Evolutionary conservation across 2,329 filamentous ascomycete genomes (phyloP).

Genomic region (Ophiostoma populinum): DNA sequence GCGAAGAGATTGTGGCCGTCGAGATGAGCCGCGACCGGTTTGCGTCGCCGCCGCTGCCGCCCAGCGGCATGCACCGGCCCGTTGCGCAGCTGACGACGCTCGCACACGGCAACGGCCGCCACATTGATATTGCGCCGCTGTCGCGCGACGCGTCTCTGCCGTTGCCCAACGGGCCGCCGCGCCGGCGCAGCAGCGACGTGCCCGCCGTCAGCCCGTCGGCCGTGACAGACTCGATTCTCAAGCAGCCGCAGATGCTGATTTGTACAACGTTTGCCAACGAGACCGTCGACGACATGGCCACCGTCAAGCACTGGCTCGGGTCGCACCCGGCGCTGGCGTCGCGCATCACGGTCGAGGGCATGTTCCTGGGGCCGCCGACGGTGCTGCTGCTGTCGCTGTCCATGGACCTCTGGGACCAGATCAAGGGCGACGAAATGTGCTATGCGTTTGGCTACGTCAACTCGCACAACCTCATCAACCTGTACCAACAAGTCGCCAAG

Average conservation of each 20-base stretch:
- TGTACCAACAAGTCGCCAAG: conserved; percentile 42
- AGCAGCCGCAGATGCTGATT: conserved; percentile 44
- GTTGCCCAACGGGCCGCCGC: conserved; percentile 10
- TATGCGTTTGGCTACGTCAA: conserved; percentile 48
- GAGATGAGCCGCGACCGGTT: conserved; percentile 24
- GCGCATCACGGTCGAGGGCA: conserved; percentile 46
- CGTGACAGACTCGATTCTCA: conserved; percentile 39
- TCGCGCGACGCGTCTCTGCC: conserved; percentile 15
- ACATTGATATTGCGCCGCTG: conserved; percentile 34
- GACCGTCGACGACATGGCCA: conserved; percentile 47
- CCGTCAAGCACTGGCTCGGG: conserved; percentile 49
- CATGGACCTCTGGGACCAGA: conserved; percentile 42
- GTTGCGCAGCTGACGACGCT: conserved; percentile 37
- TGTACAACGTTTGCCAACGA: conserved; percentile 52
- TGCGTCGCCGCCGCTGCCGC: neutral
- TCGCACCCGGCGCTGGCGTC: conserved; percentile 37
- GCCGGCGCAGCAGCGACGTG: conserved; percentile 19
- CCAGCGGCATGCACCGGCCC: conserved; percentile 18
- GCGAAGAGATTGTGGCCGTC: conserved; percentile 34
- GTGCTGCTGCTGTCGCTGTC: conserved; percentile 52
- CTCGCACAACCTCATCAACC: conserved; percentile 48
- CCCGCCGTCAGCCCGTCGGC: conserved; percentile 28
- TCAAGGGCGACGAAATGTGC: conserved; percentile 50
- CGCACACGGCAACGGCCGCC: conserved; percentile 34
- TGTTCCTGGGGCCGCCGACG: conserved; percentile 50